phyloP scores from a whole-genome alignment of 192 early-diverging fungal species.

The Gigaspora rosea region DNA sequence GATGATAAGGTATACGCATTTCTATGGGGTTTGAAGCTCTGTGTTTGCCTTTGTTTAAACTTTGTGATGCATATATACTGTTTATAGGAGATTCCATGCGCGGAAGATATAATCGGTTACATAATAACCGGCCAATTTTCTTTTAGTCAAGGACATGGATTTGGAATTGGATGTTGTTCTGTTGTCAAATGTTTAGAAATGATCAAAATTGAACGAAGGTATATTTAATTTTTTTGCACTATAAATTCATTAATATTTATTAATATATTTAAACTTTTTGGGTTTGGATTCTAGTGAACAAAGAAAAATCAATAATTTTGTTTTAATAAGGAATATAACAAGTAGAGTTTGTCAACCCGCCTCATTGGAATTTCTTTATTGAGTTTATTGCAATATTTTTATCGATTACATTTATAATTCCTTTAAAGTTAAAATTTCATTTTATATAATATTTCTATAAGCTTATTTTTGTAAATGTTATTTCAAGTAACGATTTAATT shows the following conservation, averaged over 20 bases:
- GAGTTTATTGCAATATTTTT: background rate
- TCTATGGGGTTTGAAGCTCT: too few relatives aligned
- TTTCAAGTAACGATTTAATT: too few relatives aligned
- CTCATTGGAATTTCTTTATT: slow-evolving; percentile 18
- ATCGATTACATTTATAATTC: too few relatives aligned
- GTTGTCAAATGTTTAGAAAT: slow-evolving; percentile 50
- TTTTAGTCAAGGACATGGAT: slow-evolving; percentile 58
- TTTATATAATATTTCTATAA: too few relatives aligned
- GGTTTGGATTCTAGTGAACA: background rate
- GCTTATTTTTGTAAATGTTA: too few relatives aligned
- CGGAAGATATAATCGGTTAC: slow-evolving; percentile 62
- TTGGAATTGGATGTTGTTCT: slow-evolving; percentile 66
- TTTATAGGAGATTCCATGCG: slow-evolving; percentile 37
- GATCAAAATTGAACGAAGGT: slow-evolving; percentile 40
- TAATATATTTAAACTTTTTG: background rate
- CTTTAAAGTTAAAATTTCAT: too few relatives aligned
- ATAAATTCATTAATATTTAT: background rate
- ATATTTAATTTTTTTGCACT: background rate
- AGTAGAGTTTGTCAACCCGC: slow-evolving; percentile 19
- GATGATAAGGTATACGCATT: background rate
- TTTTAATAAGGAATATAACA: slow-evolving; percentile 29
- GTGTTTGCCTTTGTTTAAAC: too few relatives aligned
- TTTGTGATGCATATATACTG: too few relatives aligned
- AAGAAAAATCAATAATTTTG: slow-evolving; percentile 22
- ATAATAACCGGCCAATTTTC: slow-evolving; percentile 73